These are phyloP conservation scores for Bruguiera parviflora DNA, from an alignment of 345 rosid species.

Conservation along the genomic window DNA sequence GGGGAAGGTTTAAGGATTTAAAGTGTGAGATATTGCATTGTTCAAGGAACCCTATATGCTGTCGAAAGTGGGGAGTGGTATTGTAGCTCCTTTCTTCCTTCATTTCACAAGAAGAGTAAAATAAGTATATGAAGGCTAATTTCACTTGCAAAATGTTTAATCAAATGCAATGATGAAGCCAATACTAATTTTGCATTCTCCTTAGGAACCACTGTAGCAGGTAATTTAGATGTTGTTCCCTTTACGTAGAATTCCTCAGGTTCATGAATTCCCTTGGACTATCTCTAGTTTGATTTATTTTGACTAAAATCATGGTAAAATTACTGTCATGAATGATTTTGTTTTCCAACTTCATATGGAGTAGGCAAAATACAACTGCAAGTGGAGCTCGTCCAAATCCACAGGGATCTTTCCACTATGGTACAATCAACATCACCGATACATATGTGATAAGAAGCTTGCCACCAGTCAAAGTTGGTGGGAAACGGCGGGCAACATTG, in stretches of 20 bases:
- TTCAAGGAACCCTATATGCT: too few species aligned
- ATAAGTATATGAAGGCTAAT: too few species aligned
- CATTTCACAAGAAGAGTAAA: not conserved
- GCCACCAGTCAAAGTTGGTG: constrained; percentile 59
- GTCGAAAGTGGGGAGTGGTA: too few species aligned
- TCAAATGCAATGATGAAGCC: too few species aligned
- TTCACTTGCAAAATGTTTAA: too few species aligned
- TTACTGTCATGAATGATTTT: too few species aligned
- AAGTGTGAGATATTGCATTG: too few species aligned
- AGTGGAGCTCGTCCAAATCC: constrained; percentile 99
- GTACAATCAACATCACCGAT: constrained; percentile 72
- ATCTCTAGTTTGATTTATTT: too few species aligned
- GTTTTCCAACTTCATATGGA: constrained; percentile 7
- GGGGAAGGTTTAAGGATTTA: too few species aligned
- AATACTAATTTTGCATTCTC: not conserved
- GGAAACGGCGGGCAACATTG: constrained; percentile 58
- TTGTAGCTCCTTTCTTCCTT: not conserved
- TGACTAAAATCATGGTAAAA: too few species aligned
- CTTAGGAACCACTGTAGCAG: not conserved
- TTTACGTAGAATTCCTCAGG: too few species aligned
- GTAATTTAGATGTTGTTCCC: not conserved
- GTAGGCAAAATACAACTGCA: constrained; percentile 79
- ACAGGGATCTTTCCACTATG: constrained; percentile 92
- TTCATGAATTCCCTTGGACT: too few species aligned
- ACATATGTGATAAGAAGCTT: constrained; percentile 63